Evolutionary conservation across 768 basidiomycete species (phyloP).

Genomic region (Tricholoma sp.): DNA sequence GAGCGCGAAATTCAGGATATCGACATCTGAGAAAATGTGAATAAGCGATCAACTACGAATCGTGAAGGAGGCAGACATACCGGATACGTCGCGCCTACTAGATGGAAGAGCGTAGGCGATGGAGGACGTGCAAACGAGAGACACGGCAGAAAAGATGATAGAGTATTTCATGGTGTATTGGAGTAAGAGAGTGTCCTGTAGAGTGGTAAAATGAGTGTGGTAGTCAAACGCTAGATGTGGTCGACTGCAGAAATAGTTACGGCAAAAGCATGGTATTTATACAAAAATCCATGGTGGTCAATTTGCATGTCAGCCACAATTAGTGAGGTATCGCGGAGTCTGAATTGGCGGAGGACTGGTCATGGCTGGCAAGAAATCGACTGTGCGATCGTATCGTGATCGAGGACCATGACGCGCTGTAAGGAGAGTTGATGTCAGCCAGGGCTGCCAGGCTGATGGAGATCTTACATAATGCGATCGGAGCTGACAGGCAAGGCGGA

Average conservation of each 20-base stretch:
- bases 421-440: too few species aligned
- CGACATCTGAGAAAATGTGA: slow-evolving; percentile 10
- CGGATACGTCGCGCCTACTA: not conserved
- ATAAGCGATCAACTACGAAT: not conserved
- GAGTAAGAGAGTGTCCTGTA: not conserved
- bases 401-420: too few species aligned
- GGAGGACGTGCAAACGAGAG: slow-evolving; percentile 2
- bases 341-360: too few species aligned
- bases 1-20: slow-evolving; percentile 39
- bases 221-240: not conserved
- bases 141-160: slow-evolving; percentile 4
- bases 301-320: not conserved
- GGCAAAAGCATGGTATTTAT: not conserved
- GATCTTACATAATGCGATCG: too few species aligned
- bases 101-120: slow-evolving; percentile 2
- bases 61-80: not conserved
- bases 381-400: too few species aligned
- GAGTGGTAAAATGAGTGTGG: not conserved
- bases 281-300: not conserved
- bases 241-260: slow-evolving; percentile 2
- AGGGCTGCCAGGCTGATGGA: too few species aligned
- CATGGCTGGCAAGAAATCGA: too few species aligned
- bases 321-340: too few species aligned
- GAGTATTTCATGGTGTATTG: slow-evolving; percentile 10
- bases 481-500: too few species aligned